These are phyloP conservation scores for Gaultheria prostrata DNA, from an alignment of 148 eudicot genomes.

Conservation along the genomic window DNA sequence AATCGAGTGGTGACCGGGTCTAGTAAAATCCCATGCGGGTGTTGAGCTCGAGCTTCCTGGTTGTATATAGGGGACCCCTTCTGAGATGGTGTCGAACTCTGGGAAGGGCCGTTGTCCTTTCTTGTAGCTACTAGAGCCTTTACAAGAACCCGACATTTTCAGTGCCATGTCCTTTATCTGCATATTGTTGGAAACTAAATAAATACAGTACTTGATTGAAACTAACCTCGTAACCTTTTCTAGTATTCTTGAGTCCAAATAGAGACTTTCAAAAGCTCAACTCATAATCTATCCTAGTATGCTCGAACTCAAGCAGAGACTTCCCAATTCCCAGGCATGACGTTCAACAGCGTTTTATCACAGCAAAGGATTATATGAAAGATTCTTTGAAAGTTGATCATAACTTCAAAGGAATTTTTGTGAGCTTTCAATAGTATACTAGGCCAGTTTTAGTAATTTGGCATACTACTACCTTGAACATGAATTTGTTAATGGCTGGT, in stretches of 20 bases:
- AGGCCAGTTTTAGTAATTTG: constrained; percentile 5
- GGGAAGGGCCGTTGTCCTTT: constrained; percentile 64
- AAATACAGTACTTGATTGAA: neutral
- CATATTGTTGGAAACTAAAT: constrained; percentile 1
- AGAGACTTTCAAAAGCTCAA: neutral
- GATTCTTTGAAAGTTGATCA: neutral
- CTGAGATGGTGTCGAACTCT: constrained; percentile 81
- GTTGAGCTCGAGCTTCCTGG: constrained; percentile 85
- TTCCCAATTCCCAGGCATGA: neutral
- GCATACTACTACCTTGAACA: neutral
- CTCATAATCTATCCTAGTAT: neutral
- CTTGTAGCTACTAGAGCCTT: constrained; percentile 51
- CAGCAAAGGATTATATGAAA: neutral
- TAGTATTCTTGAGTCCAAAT: neutral
- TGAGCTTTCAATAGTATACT: neutral
- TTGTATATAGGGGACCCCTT: constrained; percentile 68
- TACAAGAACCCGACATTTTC: constrained; percentile 70
- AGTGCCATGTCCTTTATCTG: constrained; percentile 97
- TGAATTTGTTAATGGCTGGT: neutral
- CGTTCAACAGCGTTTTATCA: neutral
- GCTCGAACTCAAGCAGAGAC: neutral
- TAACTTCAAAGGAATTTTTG: neutral
- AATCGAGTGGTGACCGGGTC: constrained; percentile 39
- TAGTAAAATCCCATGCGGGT: constrained; percentile 86
- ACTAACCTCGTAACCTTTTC: neutral